Evolutionary conservation across 2,329 filamentous ascomycete genomes (phyloP), one percentile per base, ranked within the genome.

Genomic region (Tolypocladium paradoxum): DNA sequence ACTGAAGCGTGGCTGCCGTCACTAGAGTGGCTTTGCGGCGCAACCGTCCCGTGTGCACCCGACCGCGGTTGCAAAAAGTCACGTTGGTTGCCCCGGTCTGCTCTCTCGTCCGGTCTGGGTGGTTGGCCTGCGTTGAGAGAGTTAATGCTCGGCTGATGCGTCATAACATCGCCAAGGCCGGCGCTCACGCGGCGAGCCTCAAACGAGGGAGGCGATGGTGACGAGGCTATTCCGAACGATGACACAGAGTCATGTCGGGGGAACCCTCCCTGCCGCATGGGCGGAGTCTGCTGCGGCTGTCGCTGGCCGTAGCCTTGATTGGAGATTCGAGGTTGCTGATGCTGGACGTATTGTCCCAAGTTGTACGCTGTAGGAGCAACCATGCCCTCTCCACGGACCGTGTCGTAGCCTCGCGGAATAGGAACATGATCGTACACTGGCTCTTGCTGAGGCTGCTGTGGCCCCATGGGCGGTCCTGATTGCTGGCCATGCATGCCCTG

Each of bases 401-500:
- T 57, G 7, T 56, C 53, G 46, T 74, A 73, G 14, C 65, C 63
- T 29, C 55, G 58, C 0, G 71, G 71, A 36, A 73, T 71, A 1
- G 71, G 68, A 1, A 73, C 67, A 14, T 61, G 59, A 3, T 60
- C 68, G 37, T 73, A 73, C 31, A 63, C 62, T 14, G 64, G 69
- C 47, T 71, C 70, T 5, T 52, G 47, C 18, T 54, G 48, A 18
- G 24, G 22, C 18, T 48, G 45, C 38, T 24, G 38, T 22, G 20
- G 20, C 33, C 29, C 38, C 27, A 33, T 31, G 27, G 27, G 4
- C 27, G 18, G 18, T 8, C 27, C 43, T 47, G 27, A 9, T 33
- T 29, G 40, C 40, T 29, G 40, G 24, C 24, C 9, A 5, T 7
- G 40, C 24, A 31, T 31, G 24, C 6, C 16, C 8, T 29, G 12